Percentiles rank a stretch among this genome's conserved stretches.
Evolutionary conservation across 306 rosid species (phyloP).

Genomic region (Senna tora): DNA sequence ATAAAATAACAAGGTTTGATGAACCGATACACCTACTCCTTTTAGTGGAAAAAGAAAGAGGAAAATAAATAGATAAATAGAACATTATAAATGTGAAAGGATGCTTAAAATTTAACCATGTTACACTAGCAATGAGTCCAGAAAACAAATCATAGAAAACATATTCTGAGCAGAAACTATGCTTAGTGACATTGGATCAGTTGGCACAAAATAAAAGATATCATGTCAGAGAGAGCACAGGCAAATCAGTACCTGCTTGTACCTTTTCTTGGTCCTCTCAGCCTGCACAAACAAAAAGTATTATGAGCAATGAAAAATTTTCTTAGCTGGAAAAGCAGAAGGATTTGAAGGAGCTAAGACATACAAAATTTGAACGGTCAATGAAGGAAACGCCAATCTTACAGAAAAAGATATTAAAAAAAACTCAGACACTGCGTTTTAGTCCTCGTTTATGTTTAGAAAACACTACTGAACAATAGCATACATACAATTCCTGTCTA

Average conservation of each 20-base stretch:
- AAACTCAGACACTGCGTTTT: not conserved
- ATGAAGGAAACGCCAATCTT: constrained; percentile 3
- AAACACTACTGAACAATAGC: not conserved
- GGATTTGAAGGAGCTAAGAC: not conserved
- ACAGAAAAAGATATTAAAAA: no score
- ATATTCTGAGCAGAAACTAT: constrained; percentile 25
- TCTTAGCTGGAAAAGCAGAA: constrained; percentile 23
- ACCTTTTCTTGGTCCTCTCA: constrained; percentile 68
- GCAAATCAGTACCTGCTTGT: constrained; percentile 69
- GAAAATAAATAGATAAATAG: not conserved
- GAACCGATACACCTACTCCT: not conserved
- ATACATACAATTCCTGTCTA: no score
- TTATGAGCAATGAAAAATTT: constrained; percentile 30
- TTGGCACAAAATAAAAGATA: no score
- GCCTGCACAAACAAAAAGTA: constrained; percentile 57
- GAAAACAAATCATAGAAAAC: not conserved
- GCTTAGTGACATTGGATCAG: not conserved
- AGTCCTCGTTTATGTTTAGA: not conserved
- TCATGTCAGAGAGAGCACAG: not conserved
- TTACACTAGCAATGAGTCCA: not conserved
- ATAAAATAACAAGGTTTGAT: not conserved
- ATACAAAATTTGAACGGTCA: constrained; percentile 16
- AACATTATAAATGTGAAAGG: not conserved
- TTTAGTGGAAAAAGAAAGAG: not conserved
- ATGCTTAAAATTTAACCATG: not conserved